Evolutionary conservation across 768 basidiomycete genomes (phyloP).

Genomic region (Heimioporus sp.): DNA sequence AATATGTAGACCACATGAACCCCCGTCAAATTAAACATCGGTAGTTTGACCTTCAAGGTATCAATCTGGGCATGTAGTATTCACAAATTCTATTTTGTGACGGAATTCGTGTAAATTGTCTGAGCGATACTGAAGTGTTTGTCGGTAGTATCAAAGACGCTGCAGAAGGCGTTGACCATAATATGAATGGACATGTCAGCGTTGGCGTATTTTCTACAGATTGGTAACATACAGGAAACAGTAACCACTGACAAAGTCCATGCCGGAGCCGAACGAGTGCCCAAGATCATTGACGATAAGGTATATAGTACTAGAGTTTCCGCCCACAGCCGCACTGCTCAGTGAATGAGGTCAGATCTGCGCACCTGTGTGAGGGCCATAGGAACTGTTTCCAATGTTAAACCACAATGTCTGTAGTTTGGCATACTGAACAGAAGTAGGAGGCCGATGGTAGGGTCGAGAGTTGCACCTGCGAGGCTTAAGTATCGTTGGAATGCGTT

Average conservation of each 20-base stretch:
- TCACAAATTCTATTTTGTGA: background rate
- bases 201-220: too few species aligned
- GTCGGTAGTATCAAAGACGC: too few species aligned
- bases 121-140: constrained; percentile 42
- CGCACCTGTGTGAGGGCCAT: constrained; percentile 24
- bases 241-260: constrained; percentile 27
- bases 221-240: constrained; percentile 8
- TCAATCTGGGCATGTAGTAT: too few species aligned
- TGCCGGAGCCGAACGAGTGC: constrained; percentile 5
- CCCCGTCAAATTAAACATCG: too few species aligned
- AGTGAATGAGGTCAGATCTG: constrained; percentile 36
- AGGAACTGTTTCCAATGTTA: constrained; percentile 19
- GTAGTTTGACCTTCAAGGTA: too few species aligned
- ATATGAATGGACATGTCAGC: background rate
- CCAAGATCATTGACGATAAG: constrained; percentile 29
- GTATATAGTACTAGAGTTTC: constrained; percentile 22
- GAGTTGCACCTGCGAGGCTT: constrained; percentile 23
- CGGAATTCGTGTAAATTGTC: constrained; percentile 32
- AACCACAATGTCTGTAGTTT: constrained; percentile 27
- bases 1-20: too few species aligned
- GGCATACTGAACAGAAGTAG: constrained; percentile 23
- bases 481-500: constrained; percentile 27
- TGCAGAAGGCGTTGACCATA: constrained; percentile 38
- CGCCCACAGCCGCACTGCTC: constrained; percentile 30
- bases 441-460: too few species aligned